phyloP scores from a whole-genome alignment of 306 rosid genomes.

The Begonia masoniana region DNA sequence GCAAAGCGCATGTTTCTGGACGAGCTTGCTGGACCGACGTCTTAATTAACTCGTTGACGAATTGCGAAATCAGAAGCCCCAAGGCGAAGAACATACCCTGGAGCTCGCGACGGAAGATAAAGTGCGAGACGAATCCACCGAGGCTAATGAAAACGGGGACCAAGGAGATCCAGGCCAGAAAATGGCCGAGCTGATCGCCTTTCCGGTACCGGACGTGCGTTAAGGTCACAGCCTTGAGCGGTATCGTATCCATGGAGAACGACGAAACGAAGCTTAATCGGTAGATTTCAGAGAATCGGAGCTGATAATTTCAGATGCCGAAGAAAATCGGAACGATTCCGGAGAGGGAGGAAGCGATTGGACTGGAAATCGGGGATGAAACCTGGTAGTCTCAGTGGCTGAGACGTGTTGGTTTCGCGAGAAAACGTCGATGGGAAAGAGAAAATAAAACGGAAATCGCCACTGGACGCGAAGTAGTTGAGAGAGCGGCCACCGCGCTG shows the following conservation, averaged over 20 bases:
- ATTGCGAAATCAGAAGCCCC: constrained; percentile 59
- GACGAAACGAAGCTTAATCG: neutral
- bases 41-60: constrained; percentile 66
- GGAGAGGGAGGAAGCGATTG: too few species aligned
- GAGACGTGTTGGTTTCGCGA: too few species aligned
- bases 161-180: constrained; percentile 80
- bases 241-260: constrained; percentile 15
- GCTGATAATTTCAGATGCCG: too few species aligned
- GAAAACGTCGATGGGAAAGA: too few species aligned
- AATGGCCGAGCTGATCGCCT: constrained; percentile 66
- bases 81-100: constrained; percentile 73
- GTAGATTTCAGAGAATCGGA: too few species aligned
- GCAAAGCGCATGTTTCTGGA: constrained; percentile 59
- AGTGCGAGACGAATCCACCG: constrained; percentile 76
- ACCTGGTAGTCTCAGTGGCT: too few species aligned
- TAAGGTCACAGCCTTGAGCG: constrained; percentile 66
- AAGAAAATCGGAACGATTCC: too few species aligned
- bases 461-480: too few species aligned
- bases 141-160: constrained; percentile 77
- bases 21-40: constrained; percentile 65
- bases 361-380: too few species aligned
- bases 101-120: constrained; percentile 88
- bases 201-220: constrained; percentile 63
- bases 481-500: too few species aligned
- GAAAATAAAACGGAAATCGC: too few species aligned